Conservation (phyloP, 176 grass and related monocot species). For the Paspalum notatum region DNA sequence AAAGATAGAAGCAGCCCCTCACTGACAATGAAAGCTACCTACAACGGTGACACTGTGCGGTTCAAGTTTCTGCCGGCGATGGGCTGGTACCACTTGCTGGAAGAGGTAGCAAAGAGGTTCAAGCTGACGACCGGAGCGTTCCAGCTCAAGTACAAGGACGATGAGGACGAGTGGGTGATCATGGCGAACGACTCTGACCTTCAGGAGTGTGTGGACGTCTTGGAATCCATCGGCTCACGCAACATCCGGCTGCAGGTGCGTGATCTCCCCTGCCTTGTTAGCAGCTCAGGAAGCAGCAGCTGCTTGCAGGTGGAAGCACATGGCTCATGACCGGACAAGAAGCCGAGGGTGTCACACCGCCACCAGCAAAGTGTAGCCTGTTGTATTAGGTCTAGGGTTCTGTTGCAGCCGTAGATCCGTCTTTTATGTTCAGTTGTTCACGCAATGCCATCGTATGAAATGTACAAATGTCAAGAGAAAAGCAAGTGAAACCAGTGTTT, state of each 20-base stretch:
- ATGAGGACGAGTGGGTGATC: slow-evolving; percentile 95
- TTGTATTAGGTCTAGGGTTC: slow-evolving; percentile 20
- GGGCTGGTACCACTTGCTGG: slow-evolving; percentile 67
- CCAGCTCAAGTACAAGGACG: slow-evolving; percentile 88
- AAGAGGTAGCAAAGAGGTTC: slow-evolving; percentile 86
- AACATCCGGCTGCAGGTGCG: slow-evolving; percentile 75
- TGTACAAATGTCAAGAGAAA: not conserved
- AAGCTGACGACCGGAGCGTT: slow-evolving; percentile 60
- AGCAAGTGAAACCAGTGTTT: not conserved
- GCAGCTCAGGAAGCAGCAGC: slow-evolving; percentile 72
- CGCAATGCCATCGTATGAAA: not conserved
- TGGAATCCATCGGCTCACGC: slow-evolving; percentile 58
- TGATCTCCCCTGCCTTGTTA: slow-evolving; percentile 40
- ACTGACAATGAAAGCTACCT: slow-evolving; percentile 83
- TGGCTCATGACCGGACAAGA: slow-evolving; percentile 13
- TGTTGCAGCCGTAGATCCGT: not conserved
- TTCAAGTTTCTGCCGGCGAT: slow-evolving; percentile 72
- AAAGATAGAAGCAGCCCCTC: slow-evolving; percentile 31
- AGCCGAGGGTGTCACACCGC: not conserved
- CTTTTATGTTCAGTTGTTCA: not conserved
- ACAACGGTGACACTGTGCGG: slow-evolving; percentile 74
- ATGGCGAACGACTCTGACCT: slow-evolving; percentile 74
- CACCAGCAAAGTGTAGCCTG: not conserved
- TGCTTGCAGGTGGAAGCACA: slow-evolving; percentile 55
- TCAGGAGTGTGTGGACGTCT: slow-evolving; percentile 77